phyloP scores from a whole-genome alignment of 2,329 filamentous ascomycete species.

The Blumeria graminis region DNA sequence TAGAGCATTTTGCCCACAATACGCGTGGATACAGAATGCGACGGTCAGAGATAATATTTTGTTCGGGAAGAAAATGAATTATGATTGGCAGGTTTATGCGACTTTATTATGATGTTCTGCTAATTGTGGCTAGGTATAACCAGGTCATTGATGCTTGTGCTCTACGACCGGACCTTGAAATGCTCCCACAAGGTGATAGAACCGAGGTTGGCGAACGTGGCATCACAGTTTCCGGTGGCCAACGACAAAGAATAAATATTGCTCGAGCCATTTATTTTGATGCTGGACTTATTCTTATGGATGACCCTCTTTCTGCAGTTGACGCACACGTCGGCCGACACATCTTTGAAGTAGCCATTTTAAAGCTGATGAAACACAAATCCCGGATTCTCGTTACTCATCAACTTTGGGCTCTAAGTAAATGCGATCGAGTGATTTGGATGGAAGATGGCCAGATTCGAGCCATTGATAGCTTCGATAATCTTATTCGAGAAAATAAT shows the following conservation, averaged over 20 bases:
- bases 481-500: constrained; percentile 24
- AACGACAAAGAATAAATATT: constrained; percentile 89
- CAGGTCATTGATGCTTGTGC: constrained; percentile 48
- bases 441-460: constrained; percentile 71
- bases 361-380: constrained; percentile 69
- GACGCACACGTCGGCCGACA: constrained; percentile 47
- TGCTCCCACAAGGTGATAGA: constrained; percentile 68
- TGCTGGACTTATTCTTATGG: constrained; percentile 42
- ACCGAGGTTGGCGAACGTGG: constrained; percentile 92
- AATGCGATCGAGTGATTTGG: constrained; percentile 81
- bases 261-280: constrained; percentile 56
- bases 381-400: constrained; percentile 83
- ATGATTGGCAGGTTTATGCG: constrained; percentile 29
- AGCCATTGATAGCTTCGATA: constrained; percentile 71
- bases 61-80: constrained; percentile 60
- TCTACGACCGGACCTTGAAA: constrained; percentile 63
- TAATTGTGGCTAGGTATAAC: constrained; percentile 20
- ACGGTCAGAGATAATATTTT: constrained; percentile 72
- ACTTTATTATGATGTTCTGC: constrained; percentile 15
- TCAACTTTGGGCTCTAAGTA: constrained; percentile 74
- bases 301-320: constrained; percentile 44
- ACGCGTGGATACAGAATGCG: constrained; percentile 92
- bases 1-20: constrained; percentile 81
- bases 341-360: constrained; percentile 85
- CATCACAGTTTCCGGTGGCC: constrained; percentile 84